Evolutionary conservation across 1,284 basidiomycete species (phyloP).

Genomic region (Acaromyces ingoldii): DNA sequence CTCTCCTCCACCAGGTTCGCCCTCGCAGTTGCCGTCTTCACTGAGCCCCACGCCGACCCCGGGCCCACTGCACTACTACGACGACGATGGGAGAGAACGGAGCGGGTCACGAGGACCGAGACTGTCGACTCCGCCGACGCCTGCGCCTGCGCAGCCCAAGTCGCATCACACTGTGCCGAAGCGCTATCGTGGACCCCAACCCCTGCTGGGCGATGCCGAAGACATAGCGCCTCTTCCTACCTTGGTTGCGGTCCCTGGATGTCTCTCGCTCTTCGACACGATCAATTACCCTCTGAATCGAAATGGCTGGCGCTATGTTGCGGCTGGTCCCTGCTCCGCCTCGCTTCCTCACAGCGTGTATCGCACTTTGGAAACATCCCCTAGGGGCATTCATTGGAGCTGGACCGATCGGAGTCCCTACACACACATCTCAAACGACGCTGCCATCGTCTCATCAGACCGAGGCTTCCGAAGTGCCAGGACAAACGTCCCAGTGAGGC

Average conservation of each 20-base stretch:
- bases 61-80: too few species aligned
- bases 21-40: constrained; percentile 11
- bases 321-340: constrained; percentile 38
- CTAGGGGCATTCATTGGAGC: constrained; percentile 42
- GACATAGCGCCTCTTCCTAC: constrained; percentile 29
- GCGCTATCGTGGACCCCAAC: constrained; percentile 35
- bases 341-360: constrained; percentile 36
- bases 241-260: constrained; percentile 19
- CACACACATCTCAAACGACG: constrained; percentile 75
- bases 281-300: constrained; percentile 41
- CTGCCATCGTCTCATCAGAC: constrained; percentile 70
- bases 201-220: constrained; percentile 31
- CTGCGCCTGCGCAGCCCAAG: constrained; percentile 10
- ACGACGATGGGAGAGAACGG: constrained; percentile 1
- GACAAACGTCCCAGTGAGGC: constrained; percentile 78
- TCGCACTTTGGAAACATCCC: constrained; percentile 34
- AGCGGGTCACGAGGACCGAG: not conserved
- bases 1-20: not conserved
- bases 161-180: constrained; percentile 18
- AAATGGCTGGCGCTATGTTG: constrained; percentile 43
- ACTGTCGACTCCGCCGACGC: not conserved
- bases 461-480: constrained; percentile 86
- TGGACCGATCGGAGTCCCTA: constrained; percentile 64
- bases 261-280: constrained; percentile 19
- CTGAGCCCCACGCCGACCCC: not conserved